Conservation (phyloP, 345 rosid genomes). For the Triadica sebifera region DNA sequence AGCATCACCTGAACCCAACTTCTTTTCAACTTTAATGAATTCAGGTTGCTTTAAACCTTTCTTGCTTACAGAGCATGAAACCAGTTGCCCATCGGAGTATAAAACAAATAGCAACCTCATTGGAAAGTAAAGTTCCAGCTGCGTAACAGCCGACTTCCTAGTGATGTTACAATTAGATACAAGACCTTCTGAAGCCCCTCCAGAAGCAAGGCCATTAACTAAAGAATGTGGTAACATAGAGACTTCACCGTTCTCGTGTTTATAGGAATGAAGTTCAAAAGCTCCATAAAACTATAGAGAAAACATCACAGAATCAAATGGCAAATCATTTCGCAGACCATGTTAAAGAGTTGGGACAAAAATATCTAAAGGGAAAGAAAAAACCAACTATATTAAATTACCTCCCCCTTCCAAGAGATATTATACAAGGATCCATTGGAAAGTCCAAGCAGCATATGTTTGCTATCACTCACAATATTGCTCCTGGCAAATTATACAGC, state of each 20-base stretch:
- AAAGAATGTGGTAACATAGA: conserved; percentile 34
- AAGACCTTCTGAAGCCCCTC: conserved; percentile 37
- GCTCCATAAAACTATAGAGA: conserved; percentile 72
- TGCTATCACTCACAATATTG: conserved; percentile 59
- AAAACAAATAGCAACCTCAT: conserved; percentile 71
- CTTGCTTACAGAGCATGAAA: conserved; percentile 79
- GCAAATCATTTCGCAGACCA: conserved; percentile 1
- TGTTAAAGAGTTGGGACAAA: conserved; percentile 3
- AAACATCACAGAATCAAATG: conserved; percentile 2
- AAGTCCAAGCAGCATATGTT: conserved; percentile 78
- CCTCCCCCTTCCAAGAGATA: conserved; percentile 99
- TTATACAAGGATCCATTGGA: conserved; percentile 77
- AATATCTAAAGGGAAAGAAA: neutral
- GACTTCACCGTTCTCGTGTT: conserved; percentile 35
- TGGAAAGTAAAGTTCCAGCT: conserved; percentile 68
- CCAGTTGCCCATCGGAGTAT: conserved; percentile 66
- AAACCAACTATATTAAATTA: conserved; percentile 24
- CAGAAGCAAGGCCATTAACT: conserved; percentile 55
- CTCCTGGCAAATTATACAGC: conserved; percentile 52
- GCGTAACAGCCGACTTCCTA: conserved; percentile 48
- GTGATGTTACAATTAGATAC: conserved; percentile 29
- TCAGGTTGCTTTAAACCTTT: conserved; percentile 76
- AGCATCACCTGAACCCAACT: conserved; percentile 72
- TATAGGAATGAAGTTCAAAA: conserved; percentile 50
- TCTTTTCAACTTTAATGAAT: conserved; percentile 63